These are phyloP conservation scores for Phialocephala sp. DNA, from an alignment of 2,329 filamentous ascomycete genomes.

Conservation along the genomic window DNA sequence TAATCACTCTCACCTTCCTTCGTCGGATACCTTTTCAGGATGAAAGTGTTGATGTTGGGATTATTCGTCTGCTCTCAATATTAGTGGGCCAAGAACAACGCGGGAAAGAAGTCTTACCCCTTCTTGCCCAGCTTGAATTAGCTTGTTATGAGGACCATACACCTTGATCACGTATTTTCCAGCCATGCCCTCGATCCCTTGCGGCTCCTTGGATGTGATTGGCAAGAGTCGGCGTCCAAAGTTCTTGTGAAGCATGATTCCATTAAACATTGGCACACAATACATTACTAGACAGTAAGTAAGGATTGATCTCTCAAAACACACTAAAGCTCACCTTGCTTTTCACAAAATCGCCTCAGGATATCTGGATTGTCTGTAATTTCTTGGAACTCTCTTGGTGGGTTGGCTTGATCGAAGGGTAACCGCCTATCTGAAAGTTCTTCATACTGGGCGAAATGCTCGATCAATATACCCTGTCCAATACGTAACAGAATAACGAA, in stretches of 20 bases:
- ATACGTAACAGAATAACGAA: conserved; percentile 35
- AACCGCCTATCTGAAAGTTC: conserved; percentile 30
- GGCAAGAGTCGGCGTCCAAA: conserved; percentile 40
- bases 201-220: conserved; percentile 33
- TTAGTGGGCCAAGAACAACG: not conserved
- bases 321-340: conserved; percentile 25
- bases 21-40: conserved; percentile 39
- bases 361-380: conserved; percentile 27
- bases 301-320: no score
- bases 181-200: conserved; percentile 29
- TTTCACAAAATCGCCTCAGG: conserved; percentile 37
- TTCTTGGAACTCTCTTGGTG: conserved; percentile 31
- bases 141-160: conserved; percentile 38
- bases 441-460: conserved; percentile 33
- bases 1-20: conserved; percentile 33
- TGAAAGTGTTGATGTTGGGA: conserved; percentile 35
- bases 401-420: conserved; percentile 35
- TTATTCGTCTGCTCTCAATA: conserved; percentile 10
- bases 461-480: conserved; percentile 26
- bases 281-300: conserved; percentile 29
- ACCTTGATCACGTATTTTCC: conserved; percentile 35
- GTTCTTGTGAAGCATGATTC: conserved; percentile 31
- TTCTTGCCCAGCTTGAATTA: conserved; percentile 21
- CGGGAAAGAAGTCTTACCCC: conserved; percentile 10
- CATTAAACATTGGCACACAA: conserved; percentile 35